Conservation (phyloP, 129 eudicot species). For the Daucus carota region DNA sequence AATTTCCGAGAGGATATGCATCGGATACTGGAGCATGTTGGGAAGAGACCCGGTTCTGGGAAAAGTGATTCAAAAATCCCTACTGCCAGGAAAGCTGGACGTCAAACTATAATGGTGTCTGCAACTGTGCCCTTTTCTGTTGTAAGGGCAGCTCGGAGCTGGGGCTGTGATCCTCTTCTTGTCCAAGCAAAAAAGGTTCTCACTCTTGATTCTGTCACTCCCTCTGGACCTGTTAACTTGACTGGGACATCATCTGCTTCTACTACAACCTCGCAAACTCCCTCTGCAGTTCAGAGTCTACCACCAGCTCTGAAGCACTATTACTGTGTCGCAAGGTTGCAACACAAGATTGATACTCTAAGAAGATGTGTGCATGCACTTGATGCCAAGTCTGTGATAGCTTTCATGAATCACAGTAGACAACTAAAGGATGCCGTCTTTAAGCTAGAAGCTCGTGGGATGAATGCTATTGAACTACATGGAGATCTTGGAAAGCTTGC, state of each 20-base stretch:
- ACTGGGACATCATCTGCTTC: conserved; percentile 26
- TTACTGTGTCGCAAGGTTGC: conserved; percentile 59
- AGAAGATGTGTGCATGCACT: conserved; percentile 91
- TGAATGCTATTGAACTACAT: conserved; percentile 73
- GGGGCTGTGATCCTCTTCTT: conserved; percentile 79
- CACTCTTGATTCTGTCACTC: conserved; percentile 51
- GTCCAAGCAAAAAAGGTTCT: conserved; percentile 67
- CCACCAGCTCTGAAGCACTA: conserved; percentile 80
- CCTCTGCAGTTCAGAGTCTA: conserved; percentile 45
- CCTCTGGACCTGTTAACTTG: conserved; percentile 44
- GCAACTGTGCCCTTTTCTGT: conserved; percentile 96
- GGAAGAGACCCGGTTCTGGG: conserved; percentile 51
- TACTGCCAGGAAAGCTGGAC: conserved; percentile 27
- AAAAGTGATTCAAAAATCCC: conserved; percentile 17
- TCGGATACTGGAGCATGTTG: conserved; percentile 83
- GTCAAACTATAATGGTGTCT: conserved; percentile 91
- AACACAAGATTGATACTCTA: conserved; percentile 80
- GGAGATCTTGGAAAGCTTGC: conserved; percentile 86
- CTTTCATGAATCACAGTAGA: conserved; percentile 76
- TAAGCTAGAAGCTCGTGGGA: conserved; percentile 85
- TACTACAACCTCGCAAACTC: conserved; percentile 23
- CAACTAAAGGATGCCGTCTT: conserved; percentile 84
- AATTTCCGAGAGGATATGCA: conserved; percentile 90
- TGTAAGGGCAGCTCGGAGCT: conserved; percentile 71
- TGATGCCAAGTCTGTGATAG: conserved; percentile 78